A percentile compares a stretch with the other conserved stretches of the same genome.
These are phyloP conservation scores for Trichoderma sp. DNA, from an alignment of 2,329 filamentous ascomycete genomes.

Conservation along the genomic window DNA sequence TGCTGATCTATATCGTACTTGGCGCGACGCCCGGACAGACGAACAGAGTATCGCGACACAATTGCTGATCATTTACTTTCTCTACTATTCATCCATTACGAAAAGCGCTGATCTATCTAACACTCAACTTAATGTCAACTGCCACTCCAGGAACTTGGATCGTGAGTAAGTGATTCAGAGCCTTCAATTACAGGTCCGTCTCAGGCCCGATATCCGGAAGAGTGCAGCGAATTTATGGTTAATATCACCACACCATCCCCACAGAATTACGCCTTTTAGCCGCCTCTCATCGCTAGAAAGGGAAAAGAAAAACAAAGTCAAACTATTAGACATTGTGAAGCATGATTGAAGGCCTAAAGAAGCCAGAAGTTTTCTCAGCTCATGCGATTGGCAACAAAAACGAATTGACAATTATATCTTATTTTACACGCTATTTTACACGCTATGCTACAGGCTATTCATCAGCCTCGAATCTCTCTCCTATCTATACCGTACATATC, in stretches of 20 bases:
- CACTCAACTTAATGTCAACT: not conserved
- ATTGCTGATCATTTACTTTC: not conserved
- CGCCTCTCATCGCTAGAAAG: not conserved
- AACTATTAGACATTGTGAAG: not conserved
- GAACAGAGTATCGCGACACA: not conserved
- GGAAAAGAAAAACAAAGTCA: not conserved
- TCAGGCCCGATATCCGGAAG: not conserved
- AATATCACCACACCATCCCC: not conserved
- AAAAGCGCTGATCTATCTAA: not conserved
- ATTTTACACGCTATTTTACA: conserved; percentile 10
- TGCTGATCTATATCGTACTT: not conserved
- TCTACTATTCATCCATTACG: not conserved
- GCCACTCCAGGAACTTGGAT: not conserved
- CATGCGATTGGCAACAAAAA: not conserved
- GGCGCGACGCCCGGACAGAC: not conserved
- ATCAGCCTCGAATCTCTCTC: not conserved
- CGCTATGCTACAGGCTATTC: not conserved
- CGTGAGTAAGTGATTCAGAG: not conserved
- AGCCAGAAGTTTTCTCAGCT: not conserved
- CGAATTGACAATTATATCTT: not conserved
- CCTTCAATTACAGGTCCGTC: not conserved
- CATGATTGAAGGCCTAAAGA: not conserved
- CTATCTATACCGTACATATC: not conserved
- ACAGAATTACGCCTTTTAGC: not conserved
- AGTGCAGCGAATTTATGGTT: not conserved